A percentile compares a stretch with the other conserved stretches of the same genome.
These are phyloP conservation scores for Hanseniaspora lachancei DNA, from an alignment of 805 yeast genomes.

Conservation along the genomic window DNA sequence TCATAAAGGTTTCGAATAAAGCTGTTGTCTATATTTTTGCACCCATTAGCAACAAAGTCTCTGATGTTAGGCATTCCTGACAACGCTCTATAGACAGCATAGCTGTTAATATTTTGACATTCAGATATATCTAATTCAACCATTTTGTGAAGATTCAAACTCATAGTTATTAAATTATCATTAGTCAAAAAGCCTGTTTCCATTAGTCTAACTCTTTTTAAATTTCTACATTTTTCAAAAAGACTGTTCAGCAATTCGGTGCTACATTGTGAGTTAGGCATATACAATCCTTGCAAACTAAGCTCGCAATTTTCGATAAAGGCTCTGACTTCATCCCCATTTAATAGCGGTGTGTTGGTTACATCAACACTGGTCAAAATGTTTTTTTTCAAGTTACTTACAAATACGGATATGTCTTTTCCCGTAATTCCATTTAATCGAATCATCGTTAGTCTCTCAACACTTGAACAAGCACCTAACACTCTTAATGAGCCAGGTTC, in stretches of 20 bases:
- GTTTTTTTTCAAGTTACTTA: background rate
- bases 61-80: conserved; percentile 1
- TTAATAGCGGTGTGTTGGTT: background rate
- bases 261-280: conserved; percentile 1
- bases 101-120: background rate
- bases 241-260: background rate
- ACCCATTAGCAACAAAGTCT: conserved; percentile 6
- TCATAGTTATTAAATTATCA: background rate
- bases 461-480: background rate
- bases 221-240: background rate
- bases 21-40: conserved; percentile 5
- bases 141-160: background rate
- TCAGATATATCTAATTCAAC: conserved; percentile 10
- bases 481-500: background rate
- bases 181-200: background rate
- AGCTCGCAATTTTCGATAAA: conserved; percentile 3
- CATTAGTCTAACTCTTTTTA: conserved; percentile 6
- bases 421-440: background rate
- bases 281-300: conserved; percentile 7
- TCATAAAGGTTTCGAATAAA: background rate
- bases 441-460: conserved; percentile 7
- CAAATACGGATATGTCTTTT: background rate
- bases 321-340: background rate
- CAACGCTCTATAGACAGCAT: background rate
- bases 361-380: conserved; percentile 10